Evolutionary conservation across 2,329 filamentous ascomycete genomes (phyloP).

Genomic region (Pseudocercospora cruenta): DNA sequence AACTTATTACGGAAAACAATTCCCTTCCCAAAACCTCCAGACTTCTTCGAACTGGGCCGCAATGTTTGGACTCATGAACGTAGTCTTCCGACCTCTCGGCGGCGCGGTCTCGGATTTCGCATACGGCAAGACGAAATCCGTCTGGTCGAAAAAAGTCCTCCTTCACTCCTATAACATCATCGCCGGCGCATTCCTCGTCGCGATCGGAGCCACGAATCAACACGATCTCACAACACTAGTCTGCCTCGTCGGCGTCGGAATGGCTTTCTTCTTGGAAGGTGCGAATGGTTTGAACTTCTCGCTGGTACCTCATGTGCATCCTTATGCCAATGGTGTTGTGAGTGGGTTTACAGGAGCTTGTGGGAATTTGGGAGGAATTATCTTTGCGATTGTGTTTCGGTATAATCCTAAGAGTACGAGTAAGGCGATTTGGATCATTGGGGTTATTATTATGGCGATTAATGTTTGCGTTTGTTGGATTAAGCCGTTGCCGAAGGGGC

Average conservation of each 20-base stretch:
- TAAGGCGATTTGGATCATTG: conserved; percentile 77
- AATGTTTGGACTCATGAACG: conserved; percentile 76
- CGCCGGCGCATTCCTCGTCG: conserved; percentile 62
- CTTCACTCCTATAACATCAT: conserved; percentile 60
- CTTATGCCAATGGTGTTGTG: conserved; percentile 77
- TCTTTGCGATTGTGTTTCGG: conserved; percentile 83
- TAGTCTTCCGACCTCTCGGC: conserved; percentile 68
- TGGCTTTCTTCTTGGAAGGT: conserved; percentile 82
- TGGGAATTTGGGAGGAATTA: conserved; percentile 82
- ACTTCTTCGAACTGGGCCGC: conserved; percentile 65
- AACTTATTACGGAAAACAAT: conserved; percentile 61
- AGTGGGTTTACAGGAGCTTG: conserved; percentile 77
- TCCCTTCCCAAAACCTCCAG: conserved; percentile 57
- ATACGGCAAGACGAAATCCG: conserved; percentile 54
- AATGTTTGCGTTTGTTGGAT: conserved; percentile 70
- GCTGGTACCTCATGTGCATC: conserved; percentile 83
- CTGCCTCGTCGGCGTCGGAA: conserved; percentile 72
- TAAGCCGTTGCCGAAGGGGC: conserved; percentile 58
- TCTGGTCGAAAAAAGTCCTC: conserved; percentile 69
- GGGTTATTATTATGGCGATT: conserved; percentile 70
- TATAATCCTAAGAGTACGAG: conserved; percentile 49
- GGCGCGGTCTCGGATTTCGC: conserved; percentile 63
- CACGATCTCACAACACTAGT: conserved; percentile 68
- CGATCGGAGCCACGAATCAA: conserved; percentile 67
- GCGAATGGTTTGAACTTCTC: conserved; percentile 87